Evolutionary conservation across 1,284 basidiomycete genomes (phyloP).

Genomic region (Sanguinoderma infundibulare): DNA sequence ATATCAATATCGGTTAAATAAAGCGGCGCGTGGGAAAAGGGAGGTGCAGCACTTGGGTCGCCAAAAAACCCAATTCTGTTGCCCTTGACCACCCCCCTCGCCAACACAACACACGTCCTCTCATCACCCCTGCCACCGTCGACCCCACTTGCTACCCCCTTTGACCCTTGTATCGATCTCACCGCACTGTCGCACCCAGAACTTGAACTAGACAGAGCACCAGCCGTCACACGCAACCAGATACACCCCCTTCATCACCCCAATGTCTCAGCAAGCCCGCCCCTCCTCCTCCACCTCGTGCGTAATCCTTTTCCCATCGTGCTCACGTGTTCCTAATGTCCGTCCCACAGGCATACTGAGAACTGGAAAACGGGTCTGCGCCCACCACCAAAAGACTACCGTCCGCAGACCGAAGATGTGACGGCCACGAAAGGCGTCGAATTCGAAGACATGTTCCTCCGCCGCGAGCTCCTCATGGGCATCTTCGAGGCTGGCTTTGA

Average conservation of each 20-base stretch:
- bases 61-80: constrained; percentile 17
- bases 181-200: neutral
- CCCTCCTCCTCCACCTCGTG: constrained; percentile 48
- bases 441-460: constrained; percentile 80
- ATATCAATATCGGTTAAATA: constrained; percentile 14
- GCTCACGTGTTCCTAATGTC: neutral
- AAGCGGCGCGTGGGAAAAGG: constrained; percentile 11
- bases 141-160: neutral
- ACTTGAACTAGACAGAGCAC: constrained; percentile 24
- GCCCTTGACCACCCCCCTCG: constrained; percentile 14
- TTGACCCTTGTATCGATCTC: neutral
- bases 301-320: constrained; percentile 22
- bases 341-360: constrained; percentile 31
- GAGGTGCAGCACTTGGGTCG: constrained; percentile 14
- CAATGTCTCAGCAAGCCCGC: constrained; percentile 46
- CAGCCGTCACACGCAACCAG: constrained; percentile 20
- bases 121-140: neutral
- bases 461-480: constrained; percentile 74
- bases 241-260: neutral
- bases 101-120: constrained; percentile 1
- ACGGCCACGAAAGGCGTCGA: constrained; percentile 89
- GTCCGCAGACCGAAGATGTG: constrained; percentile 96
- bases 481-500: constrained; percentile 99
- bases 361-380: constrained; percentile 80
- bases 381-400: constrained; percentile 87